Conservation (phyloP, 768 basidiomycete genomes). For the Boletellus sp. region DNA sequence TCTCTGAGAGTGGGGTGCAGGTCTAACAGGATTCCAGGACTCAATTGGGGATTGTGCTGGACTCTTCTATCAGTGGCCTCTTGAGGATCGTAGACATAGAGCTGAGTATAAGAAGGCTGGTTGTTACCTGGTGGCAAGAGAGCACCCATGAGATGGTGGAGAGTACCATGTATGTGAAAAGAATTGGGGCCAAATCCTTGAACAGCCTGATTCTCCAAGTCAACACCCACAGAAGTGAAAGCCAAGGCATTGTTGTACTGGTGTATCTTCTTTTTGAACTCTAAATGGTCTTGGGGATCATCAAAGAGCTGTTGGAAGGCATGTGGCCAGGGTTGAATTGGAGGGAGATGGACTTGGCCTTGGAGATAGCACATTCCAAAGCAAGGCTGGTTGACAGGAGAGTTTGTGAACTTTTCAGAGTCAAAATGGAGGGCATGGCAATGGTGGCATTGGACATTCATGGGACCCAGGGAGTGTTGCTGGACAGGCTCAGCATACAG, state of each 20-base stretch:
- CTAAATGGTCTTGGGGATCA: constrained; percentile 1
- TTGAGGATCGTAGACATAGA: constrained; percentile 40
- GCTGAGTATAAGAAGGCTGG: constrained; percentile 35
- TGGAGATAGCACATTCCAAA: constrained; percentile 31
- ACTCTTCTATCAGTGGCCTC: constrained; percentile 31
- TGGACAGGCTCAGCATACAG: constrained; percentile 12
- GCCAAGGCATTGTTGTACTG: constrained; percentile 38
- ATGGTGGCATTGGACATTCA: constrained; percentile 7
- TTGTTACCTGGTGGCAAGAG: constrained; percentile 22
- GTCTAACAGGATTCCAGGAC: constrained; percentile 19
- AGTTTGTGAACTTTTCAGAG: constrained; percentile 5
- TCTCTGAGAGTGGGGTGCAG: constrained; percentile 24
- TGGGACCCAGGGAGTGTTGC: neutral
- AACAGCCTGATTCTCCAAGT: neutral
- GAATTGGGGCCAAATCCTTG: neutral
- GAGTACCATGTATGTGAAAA: constrained; percentile 31
- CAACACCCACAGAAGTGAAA: constrained; percentile 6
- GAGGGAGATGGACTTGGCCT: constrained; percentile 23
- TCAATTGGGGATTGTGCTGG: constrained; percentile 20
- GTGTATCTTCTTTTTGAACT: constrained; percentile 34
- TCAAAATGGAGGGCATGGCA: constrained; percentile 21
- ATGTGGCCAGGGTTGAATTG: constrained; percentile 17
- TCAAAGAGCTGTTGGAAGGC: constrained; percentile 10
- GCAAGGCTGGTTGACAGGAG: neutral
- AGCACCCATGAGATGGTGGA: constrained; percentile 35